Conservation (phyloP, 345 rosid species). For the Eucalyptus urophylla region DNA sequence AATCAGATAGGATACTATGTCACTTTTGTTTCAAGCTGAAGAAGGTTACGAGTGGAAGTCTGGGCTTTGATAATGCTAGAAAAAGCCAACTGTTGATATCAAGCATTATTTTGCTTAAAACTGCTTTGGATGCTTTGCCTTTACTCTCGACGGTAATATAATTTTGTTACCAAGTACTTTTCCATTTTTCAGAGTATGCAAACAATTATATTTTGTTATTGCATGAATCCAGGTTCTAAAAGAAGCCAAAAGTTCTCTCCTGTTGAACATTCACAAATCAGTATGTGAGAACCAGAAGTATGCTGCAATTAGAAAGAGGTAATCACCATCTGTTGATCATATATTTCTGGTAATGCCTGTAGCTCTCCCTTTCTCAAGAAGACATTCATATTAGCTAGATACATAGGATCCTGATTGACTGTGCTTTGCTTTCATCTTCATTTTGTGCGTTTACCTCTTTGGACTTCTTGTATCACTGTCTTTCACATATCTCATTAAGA, state of each 20-base stretch:
- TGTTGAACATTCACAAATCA: slow-evolving; percentile 60
- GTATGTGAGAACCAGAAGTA: slow-evolving; percentile 71
- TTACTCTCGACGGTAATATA: slow-evolving; percentile 54
- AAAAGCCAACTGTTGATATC: slow-evolving; percentile 80
- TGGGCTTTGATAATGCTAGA: slow-evolving; percentile 51
- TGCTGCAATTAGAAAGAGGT: slow-evolving; percentile 75
- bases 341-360: neutral
- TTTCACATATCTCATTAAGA: neutral
- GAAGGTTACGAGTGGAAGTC: slow-evolving; percentile 59
- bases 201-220: neutral
- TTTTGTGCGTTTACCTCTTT: neutral
- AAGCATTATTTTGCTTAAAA: slow-evolving; percentile 90
- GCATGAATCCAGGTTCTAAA: slow-evolving; percentile 52
- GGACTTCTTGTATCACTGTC: neutral
- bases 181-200: neutral
- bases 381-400: neutral
- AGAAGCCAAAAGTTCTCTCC: slow-evolving; percentile 82
- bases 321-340: neutral
- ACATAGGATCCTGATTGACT: neutral
- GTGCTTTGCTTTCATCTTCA: neutral
- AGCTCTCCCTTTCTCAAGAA: neutral
- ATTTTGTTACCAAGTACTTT: neutral
- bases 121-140: slow-evolving; percentile 93
- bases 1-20: slow-evolving; percentile 87
- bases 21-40: slow-evolving; percentile 96